These are phyloP conservation scores for Suillus paluster DNA, from an alignment of 768 basidiomycete genomes.

Conservation along the genomic window DNA sequence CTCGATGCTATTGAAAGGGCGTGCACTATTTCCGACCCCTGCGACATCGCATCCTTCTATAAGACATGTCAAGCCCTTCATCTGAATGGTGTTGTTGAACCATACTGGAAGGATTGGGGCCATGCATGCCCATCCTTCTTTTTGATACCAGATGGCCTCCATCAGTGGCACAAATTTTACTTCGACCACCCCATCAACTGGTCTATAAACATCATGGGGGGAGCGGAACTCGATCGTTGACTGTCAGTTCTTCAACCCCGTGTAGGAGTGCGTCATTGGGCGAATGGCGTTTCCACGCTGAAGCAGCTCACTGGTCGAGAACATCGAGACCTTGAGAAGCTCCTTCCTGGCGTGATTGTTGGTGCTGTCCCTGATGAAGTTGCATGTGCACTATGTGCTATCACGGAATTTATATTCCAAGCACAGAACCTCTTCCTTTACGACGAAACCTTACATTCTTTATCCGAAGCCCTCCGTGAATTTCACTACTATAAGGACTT, in stretches of 20 bases:
- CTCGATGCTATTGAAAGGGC: constrained; percentile 8
- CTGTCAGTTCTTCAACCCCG: constrained; percentile 27
- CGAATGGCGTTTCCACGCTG: constrained; percentile 9
- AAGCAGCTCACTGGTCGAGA: constrained; percentile 15
- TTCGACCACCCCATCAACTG: too few species aligned
- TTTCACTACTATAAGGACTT: constrained; percentile 17
- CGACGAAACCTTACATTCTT: constrained; percentile 8
- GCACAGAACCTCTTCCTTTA: constrained; percentile 34
- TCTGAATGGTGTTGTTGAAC: constrained; percentile 20
- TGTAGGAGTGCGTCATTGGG: constrained; percentile 7
- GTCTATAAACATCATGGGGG: constrained; percentile 25
- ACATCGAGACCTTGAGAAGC: constrained; percentile 12
- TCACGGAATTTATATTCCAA: constrained; percentile 44
- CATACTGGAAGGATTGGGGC: constrained; percentile 40
- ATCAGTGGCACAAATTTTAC: constrained; percentile 33
- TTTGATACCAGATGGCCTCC: constrained; percentile 31
- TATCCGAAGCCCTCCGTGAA: constrained; percentile 7
- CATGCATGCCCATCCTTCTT: constrained; percentile 23
- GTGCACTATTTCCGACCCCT: constrained; percentile 19
- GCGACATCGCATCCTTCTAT: constrained; percentile 19
- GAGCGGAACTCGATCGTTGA: constrained; percentile 28
- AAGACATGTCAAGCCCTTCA: neutral
- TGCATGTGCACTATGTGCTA: constrained; percentile 33
- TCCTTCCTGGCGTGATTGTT: constrained; percentile 2
- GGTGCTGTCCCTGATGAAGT: constrained; percentile 32